phyloP scores from a whole-genome alignment of 2,329 filamentous ascomycete genomes.

The Xylogone sp. region DNA sequence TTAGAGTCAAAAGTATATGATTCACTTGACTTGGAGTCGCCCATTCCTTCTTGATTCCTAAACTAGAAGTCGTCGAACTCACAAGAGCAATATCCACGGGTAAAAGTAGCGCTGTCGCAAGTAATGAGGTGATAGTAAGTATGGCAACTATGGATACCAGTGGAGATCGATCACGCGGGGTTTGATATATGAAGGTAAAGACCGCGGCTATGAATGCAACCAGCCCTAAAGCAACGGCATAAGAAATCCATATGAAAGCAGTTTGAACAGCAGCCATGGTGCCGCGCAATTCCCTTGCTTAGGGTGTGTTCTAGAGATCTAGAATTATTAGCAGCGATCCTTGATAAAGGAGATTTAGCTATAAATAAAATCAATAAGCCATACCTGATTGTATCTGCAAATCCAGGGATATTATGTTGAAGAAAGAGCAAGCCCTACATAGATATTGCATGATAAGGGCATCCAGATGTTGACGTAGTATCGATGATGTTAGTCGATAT shows the following conservation, averaged over 20 bases:
- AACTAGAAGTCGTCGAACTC: constrained; percentile 75
- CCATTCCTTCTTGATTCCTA: constrained; percentile 90
- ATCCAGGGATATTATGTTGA: no score
- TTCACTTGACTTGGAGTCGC: constrained; percentile 78
- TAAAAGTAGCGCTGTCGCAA: constrained; percentile 87
- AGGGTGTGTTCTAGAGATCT: not conserved
- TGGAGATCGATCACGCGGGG: constrained; percentile 78
- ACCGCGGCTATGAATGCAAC: constrained; percentile 74
- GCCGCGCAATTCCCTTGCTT: constrained; percentile 3
- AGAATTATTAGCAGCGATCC: not conserved
- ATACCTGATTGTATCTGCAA: not conserved
- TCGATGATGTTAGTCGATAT: not conserved
- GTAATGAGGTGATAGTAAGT: constrained; percentile 77
- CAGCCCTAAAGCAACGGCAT: constrained; percentile 75
- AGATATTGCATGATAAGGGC: not conserved
- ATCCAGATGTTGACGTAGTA: not conserved
- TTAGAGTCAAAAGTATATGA: constrained; percentile 74
- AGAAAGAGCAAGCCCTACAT: not conserved
- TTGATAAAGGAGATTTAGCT: not conserved
- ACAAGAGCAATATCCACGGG: constrained; percentile 95
- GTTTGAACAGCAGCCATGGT: constrained; percentile 65
- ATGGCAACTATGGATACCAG: constrained; percentile 82
- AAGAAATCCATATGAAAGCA: constrained; percentile 92
- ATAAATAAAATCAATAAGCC: not conserved
- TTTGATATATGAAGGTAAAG: constrained; percentile 90